Evolutionary conservation across 1,139 yeast species (phyloP).

Genomic region (Wickerhamomyces sp.): DNA sequence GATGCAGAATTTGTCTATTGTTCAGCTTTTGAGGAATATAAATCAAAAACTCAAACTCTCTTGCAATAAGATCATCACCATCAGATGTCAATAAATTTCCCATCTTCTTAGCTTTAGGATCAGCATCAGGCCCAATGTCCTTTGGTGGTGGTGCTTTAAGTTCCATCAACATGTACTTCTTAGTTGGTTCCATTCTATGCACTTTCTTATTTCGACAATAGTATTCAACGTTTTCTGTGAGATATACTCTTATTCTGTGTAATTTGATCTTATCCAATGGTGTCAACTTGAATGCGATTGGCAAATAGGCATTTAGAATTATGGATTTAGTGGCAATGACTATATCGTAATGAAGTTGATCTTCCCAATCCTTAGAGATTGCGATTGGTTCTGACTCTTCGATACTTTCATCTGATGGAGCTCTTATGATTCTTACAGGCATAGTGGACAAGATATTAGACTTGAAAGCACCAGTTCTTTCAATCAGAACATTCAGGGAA

Average conservation of each 20-base stretch:
- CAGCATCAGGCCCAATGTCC: constrained; percentile 27
- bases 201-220: constrained; percentile 81
- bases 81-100: constrained; percentile 34
- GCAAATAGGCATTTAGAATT: constrained; percentile 76
- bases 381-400: constrained; percentile 94
- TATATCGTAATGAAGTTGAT: constrained; percentile 81
- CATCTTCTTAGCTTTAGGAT: constrained; percentile 31
- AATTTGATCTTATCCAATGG: constrained; percentile 85
- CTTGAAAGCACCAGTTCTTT: constrained; percentile 81
- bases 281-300: constrained; percentile 75
- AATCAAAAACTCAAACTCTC: constrained; percentile 80
- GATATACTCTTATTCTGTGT: constrained; percentile 77
- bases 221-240: constrained; percentile 88
- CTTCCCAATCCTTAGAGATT: constrained; percentile 90
- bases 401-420: constrained; percentile 70
- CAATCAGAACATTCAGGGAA: constrained; percentile 60
- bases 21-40: constrained; percentile 64
- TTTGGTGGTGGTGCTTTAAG: constrained; percentile 52
- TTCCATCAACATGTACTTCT: constrained; percentile 73
- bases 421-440: constrained; percentile 65
- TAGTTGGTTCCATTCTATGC: constrained; percentile 86
- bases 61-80: constrained; percentile 36
- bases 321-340: constrained; percentile 85
- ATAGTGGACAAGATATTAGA: constrained; percentile 60
- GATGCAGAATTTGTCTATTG: constrained; percentile 54